Base-by-base conservation (phyloP, 495 filamentous ascomycete species). In the Neurospora sp. region DNA sequence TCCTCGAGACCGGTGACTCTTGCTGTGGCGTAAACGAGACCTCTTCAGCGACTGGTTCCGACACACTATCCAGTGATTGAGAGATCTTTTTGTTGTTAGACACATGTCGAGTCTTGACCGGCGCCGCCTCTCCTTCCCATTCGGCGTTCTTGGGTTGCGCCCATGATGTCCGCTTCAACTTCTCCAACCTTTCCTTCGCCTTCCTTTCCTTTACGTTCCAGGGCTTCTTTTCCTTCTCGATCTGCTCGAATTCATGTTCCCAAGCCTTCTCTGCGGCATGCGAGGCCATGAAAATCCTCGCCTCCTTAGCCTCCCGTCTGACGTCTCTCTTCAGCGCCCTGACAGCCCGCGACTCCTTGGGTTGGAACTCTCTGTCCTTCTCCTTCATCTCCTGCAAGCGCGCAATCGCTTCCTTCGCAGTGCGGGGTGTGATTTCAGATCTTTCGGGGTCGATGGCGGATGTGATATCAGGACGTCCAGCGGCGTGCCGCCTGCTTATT, bases 151-250 rank as follows among this genome's bases (percentile, higher is more conserved):
- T 42, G 40, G 4, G 18, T 46, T 10, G 18, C 44, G 7, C 44
- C 44, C 4, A 5, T 46, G 7, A 20, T 54, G 46, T 20, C 46
- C 20, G 23, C 46, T 54, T 54, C 10, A 54, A 12, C 10, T 23
- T 12, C n/a, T 20, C 44, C n/a, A 54, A 23, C 20, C 2, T 54
- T 54, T 54, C 20, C 18, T n/a, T 46, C 7, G 42, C 42, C 42
- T 4, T 7, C 7, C 18, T n/a, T 46, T 46, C 8, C 18, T 9
- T 46, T 46, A n/a, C 18, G 40, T 46, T n/a, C 18, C 18, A 8
- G 42, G 18, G 18, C 44, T 41, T 48, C 40, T 73, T 70, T 6
- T 41, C 40, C 40, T 74, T 69, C 73, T 74, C 71, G 27, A 35
- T 37, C 71, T 72, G 35, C 35, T 62, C 39, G 1, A 35, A 66